Evolutionary conservation across 148 eudicot species (phyloP), one percentile per base, ranked within the genome.

Genomic region (Heliosperma pusillum): DNA sequence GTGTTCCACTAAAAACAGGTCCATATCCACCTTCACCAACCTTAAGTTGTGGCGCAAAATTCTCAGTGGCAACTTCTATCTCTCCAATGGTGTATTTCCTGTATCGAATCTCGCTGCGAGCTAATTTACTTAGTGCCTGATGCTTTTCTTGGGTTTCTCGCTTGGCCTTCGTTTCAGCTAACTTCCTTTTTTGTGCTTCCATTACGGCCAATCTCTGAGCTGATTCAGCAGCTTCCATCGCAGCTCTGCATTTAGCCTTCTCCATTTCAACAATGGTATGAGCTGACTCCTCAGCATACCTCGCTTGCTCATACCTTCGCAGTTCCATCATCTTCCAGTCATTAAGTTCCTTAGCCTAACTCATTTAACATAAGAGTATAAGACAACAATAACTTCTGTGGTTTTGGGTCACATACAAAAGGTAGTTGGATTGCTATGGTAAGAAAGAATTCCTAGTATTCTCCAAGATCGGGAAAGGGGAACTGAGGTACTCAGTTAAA

Each of bases 1-100:
- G 86, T 62, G 74, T 86, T 29, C 86, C 93, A 82, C 67, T 86
- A 53, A 76, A 93, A 67, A 93, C 98, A 13, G 98, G 98, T 45
- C 97, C 97, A 76, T 93, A 93, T 3, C 97, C 97, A 58, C 97
- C 97, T 89, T 93, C 98, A 53, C 98, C 98, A 9, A 90, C 82
- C 73, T 86, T 93, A 11, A 66, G 42, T 1, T 85, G 67, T 1
- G 50, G 27, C 0, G 98, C 75, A 53, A 90, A 93, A 2, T 77
- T 78, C 7, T 84, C 79, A 3, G 96, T 93, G 40, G 96, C 96
- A 22, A 47, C 47, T 76, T 90, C 92, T n/a, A 93, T 86, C 82
- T 93, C 96, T 26, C 90, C 93, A 19, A 93, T 85, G 63, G 82
- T 80, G 85, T 90, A 93, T 66, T 78, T 90, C 81, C 98, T 80